phyloP scores from a whole-genome alignment of 2,329 filamentous ascomycete genomes.

The Fusarium cyanostomum region DNA sequence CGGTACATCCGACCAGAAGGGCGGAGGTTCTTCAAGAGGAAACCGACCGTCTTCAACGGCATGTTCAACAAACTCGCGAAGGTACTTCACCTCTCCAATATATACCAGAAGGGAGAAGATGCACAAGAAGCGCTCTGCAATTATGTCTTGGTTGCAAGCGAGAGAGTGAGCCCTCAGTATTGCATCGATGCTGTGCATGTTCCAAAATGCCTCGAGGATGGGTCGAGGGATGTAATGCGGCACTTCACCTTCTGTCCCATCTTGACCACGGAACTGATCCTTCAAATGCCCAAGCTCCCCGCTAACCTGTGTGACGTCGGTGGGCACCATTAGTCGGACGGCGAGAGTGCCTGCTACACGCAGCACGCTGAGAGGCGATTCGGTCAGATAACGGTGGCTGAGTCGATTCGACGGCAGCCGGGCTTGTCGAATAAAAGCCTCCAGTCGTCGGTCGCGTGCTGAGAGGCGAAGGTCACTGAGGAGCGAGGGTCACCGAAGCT shows the following conservation, averaged over 20 bases:
- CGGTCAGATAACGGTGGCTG: no score
- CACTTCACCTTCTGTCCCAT: not conserved
- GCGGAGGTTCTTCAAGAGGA: not conserved
- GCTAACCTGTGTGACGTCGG: not conserved
- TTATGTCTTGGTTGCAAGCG: not conserved
- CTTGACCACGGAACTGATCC: not conserved
- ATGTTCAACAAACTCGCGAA: not conserved
- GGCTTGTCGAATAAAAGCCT: not conserved
- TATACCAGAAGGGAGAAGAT: conserved; percentile 12
- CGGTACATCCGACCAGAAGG: not conserved
- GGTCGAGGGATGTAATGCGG: conserved; percentile 1
- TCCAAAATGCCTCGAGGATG: not conserved
- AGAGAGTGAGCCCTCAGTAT: not conserved
- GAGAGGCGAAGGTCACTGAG: no score
- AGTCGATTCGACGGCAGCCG: no score
- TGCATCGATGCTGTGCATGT: not conserved
- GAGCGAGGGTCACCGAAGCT: not conserved
- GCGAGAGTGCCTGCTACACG: not conserved
- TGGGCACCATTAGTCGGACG: not conserved
- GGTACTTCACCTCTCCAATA: not conserved
- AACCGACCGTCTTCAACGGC: not conserved
- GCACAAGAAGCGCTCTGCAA: not conserved
- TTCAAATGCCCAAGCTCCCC: not conserved
- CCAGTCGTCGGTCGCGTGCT: not conserved
- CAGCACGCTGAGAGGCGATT: no score